Evolutionary conservation across 345 rosid species (phyloP).

Genomic region (Raphanus sativus): DNA sequence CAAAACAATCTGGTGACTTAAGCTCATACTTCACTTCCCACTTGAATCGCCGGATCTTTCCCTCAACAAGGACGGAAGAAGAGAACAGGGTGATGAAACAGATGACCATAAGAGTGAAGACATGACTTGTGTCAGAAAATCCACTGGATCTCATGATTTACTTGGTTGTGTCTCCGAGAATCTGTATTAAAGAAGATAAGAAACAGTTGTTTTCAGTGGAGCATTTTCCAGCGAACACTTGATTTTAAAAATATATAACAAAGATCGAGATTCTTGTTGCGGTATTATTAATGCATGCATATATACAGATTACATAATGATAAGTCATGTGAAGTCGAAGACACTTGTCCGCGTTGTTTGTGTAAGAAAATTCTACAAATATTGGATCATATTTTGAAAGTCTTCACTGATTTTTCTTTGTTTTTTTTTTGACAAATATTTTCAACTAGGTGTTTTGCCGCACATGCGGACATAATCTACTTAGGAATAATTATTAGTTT

Average conservation of each 20-base stretch:
- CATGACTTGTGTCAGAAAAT: neutral
- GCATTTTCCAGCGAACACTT: neutral
- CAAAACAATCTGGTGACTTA: conserved; percentile 61
- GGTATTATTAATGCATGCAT: neutral
- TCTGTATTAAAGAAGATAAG: neutral
- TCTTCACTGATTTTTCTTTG: neutral
- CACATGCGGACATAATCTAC: no score
- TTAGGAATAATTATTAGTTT: no score
- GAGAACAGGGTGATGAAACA: conserved; percentile 11
- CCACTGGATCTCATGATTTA: conserved; percentile 6
- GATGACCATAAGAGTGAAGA: conserved; percentile 1
- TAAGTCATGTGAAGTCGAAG: neutral
- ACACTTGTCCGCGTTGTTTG: neutral
- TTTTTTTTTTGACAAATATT: neutral
- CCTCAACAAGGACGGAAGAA: conserved; percentile 33
- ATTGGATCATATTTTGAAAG: neutral
- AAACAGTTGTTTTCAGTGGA: neutral
- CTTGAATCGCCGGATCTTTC: conserved; percentile 43
- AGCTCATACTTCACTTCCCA: conserved; percentile 74
- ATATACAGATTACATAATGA: neutral
- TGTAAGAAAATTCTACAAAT: neutral
- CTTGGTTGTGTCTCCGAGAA: neutral
- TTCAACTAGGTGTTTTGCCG: no score
- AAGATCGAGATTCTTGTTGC: conserved; percentile 21
- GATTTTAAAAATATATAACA: neutral